phyloP scores from a whole-genome alignment of 2,329 filamentous ascomycete species.

The Fusarium globosum region DNA sequence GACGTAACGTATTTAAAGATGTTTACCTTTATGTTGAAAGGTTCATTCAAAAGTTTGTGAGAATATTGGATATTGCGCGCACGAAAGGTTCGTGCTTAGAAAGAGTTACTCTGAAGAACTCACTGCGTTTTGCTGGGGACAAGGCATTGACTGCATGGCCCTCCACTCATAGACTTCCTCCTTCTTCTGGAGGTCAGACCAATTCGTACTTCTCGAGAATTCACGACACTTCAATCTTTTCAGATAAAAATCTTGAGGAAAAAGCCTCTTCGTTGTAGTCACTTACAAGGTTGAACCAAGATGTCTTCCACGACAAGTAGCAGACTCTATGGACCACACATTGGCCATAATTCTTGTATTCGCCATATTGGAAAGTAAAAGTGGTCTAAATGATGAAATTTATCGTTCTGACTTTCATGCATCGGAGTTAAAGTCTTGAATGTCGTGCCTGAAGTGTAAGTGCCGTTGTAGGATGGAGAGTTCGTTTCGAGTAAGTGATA shows the following conservation, averaged over 20 bases:
- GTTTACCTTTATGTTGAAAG: neutral
- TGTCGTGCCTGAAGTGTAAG: neutral
- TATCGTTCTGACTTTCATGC: neutral
- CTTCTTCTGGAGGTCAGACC: neutral
- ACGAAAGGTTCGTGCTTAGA: neutral
- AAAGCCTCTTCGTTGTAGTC: neutral
- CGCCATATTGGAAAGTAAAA: neutral
- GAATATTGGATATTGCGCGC: neutral
- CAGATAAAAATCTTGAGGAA: neutral
- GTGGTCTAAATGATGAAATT: neutral
- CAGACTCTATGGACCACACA: neutral
- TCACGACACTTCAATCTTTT: neutral
- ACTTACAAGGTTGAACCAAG: neutral
- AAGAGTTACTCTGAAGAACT: neutral
- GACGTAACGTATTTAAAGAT: neutral
- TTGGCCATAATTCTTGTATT: fast-evolving
- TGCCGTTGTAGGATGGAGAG: no score
- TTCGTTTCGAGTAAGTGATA: neutral
- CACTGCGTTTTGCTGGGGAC: neutral
- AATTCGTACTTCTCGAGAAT: neutral
- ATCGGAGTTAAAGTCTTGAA: neutral
- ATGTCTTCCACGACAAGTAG: neutral
- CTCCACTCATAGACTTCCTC: neutral
- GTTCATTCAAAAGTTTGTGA: neutral
- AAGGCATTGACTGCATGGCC: neutral